Conservation (phyloP, 768 basidiomycete species). For the Phlegmacium glaucopus region DNA sequence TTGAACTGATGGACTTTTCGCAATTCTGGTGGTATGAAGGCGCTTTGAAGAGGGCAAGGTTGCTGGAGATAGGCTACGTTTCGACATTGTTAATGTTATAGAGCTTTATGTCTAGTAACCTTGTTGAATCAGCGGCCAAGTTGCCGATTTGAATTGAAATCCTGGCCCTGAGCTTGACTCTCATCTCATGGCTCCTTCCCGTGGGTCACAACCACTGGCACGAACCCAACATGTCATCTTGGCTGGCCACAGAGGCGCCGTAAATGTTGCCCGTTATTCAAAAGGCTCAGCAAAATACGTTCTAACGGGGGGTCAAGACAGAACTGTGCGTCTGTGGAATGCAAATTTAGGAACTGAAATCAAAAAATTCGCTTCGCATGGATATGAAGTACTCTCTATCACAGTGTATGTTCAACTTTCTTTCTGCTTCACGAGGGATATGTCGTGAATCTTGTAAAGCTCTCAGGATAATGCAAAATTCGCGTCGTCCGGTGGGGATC, state of each 20-base stretch:
- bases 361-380: slow-evolving; percentile 87
- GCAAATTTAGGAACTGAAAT: slow-evolving; percentile 83
- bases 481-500: slow-evolving; percentile 91
- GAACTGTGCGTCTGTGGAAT: slow-evolving; percentile 90
- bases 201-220: slow-evolving; percentile 49
- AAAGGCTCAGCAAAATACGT: slow-evolving; percentile 86
- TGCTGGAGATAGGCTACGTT: slow-evolving; percentile 46
- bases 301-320: slow-evolving; percentile 91
- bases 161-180: neutral
- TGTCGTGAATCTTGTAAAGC: slow-evolving; percentile 32
- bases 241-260: slow-evolving; percentile 71
- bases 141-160: neutral
- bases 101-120: too few relatives aligned
- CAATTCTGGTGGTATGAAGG: slow-evolving; percentile 27
- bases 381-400: slow-evolving; percentile 91
- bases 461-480: slow-evolving; percentile 94
- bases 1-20: slow-evolving; percentile 8
- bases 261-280: slow-evolving; percentile 90
- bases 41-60: slow-evolving; percentile 60
- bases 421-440: neutral
- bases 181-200: slow-evolving; percentile 46
- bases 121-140: neutral
- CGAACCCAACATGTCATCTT: slow-evolving; percentile 65
- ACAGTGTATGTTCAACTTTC: slow-evolving; percentile 61
- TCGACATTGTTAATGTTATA: slow-evolving; percentile 37